A percentile compares a stretch with the other conserved stretches of the same genome.
Conservation (phyloP, 1,284 basidiomycete species). For the Ustilago hordei region DNA sequence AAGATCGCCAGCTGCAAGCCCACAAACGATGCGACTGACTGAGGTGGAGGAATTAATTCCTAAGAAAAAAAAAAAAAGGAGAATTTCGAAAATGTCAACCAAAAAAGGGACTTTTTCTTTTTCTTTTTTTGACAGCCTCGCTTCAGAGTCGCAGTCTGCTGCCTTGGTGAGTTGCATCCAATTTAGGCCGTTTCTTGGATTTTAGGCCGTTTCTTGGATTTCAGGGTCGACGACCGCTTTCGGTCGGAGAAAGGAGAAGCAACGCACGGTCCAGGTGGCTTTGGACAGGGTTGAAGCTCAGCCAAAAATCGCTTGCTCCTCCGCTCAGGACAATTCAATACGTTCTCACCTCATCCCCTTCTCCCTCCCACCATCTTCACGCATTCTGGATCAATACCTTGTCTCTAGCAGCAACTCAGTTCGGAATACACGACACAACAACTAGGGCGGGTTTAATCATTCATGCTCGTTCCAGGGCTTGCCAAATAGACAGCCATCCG, state of each 20-base stretch:
- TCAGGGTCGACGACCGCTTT: not conserved
- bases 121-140: not conserved
- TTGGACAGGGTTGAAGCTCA: conserved; percentile 3
- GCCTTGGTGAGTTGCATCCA: not conserved
- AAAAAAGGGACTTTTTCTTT: not conserved
- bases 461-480: not conserved
- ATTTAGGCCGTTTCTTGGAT: not conserved
- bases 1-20: conserved; percentile 29
- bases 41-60: conserved; percentile 19
- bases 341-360: not conserved
- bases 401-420: not conserved
- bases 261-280: conserved; percentile 17
- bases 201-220: not conserved
- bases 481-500: not conserved
- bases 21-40: not conserved
- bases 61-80: conserved; percentile 1
- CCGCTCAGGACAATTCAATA: not conserved
- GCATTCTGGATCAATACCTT: not conserved
- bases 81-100: not conserved
- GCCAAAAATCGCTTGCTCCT: not conserved
- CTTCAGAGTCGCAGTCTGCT: not conserved
- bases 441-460: not conserved
- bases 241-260: not conserved
- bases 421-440: not conserved
- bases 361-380: not conserved